A percentile compares a stretch with the other conserved stretches of the same genome.
These are phyloP conservation scores for Botrytis fabae DNA, from an alignment of 2,329 filamentous ascomycete species.

Conservation along the genomic window DNA sequence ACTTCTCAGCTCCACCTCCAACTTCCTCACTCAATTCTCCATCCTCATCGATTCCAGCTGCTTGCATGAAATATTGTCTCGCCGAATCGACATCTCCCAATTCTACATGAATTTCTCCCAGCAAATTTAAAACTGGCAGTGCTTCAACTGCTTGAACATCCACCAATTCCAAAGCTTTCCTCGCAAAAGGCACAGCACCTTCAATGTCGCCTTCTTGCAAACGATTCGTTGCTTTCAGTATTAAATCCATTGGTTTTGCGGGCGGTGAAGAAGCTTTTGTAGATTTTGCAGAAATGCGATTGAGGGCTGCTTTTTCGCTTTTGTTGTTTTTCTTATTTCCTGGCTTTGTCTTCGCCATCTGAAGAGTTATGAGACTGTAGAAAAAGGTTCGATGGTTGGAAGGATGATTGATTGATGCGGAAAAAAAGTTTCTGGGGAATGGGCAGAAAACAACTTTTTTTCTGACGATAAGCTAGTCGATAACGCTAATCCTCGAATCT, in stretches of 20 bases:
- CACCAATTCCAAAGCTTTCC: conserved; percentile 34
- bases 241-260: conserved; percentile 31
- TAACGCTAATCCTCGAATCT: conserved; percentile 20
- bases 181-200: conserved; percentile 36
- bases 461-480: conserved; percentile 24
- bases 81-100: conserved; percentile 72
- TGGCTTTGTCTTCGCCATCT: conserved; percentile 42
- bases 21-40: conserved; percentile 68
- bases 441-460: conserved; percentile 24
- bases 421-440: conserved; percentile 19
- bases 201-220: conserved; percentile 41
- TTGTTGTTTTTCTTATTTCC: conserved; percentile 38
- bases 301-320: conserved; percentile 36
- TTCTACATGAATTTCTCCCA: conserved; percentile 44
- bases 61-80: conserved; percentile 68
- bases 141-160: conserved; percentile 35
- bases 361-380: neutral
- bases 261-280: conserved; percentile 35
- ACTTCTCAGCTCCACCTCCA: conserved; percentile 89
- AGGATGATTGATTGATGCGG: neutral
- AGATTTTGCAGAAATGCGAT: conserved; percentile 34
- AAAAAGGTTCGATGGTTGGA: neutral
- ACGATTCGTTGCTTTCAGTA: conserved; percentile 36
- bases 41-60: conserved; percentile 74
- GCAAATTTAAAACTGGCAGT: conserved; percentile 40